Conservation (phyloP, 108 stramenopile genomes). For the Nannochloropsis gaditana region DNA sequence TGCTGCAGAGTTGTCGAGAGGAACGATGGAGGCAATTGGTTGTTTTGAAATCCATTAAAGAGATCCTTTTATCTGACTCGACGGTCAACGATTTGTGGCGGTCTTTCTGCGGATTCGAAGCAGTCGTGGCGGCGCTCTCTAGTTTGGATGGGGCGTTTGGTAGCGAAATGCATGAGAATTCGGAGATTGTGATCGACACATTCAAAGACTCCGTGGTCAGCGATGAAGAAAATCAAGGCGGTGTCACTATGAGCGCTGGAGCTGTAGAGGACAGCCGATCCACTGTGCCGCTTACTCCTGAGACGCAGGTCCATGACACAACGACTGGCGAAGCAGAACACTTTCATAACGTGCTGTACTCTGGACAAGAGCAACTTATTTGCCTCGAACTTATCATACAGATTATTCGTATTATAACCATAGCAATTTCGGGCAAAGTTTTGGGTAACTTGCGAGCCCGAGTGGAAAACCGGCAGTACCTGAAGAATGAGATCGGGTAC, state of each 20-base stretch:
- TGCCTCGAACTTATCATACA: background rate
- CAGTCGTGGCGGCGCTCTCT: conserved; percentile 34
- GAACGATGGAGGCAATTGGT: conserved; percentile 44
- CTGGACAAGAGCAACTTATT: background rate
- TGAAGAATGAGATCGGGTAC: conserved; percentile 39
- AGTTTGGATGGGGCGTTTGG: conserved; percentile 41
- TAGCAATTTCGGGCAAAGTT: background rate
- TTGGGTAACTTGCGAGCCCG: background rate
- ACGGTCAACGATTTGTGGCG: conserved; percentile 42
- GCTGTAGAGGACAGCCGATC: background rate
- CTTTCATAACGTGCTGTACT: background rate
- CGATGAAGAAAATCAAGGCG: conserved; percentile 4
- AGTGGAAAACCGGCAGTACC: conserved; percentile 35
- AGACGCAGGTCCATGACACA: background rate
- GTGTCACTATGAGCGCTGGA: background rate
- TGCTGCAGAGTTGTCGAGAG: conserved; percentile 39
- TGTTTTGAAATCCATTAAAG: conserved; percentile 28
- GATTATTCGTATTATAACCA: conserved; percentile 6
- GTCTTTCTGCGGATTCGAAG: conserved; percentile 42
- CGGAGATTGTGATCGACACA: background rate
- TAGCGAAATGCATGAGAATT: background rate
- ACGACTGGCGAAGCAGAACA: background rate
- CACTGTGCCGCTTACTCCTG: background rate
- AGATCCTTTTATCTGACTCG: conserved; percentile 31
- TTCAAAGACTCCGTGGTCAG: background rate